Conservation (phyloP, 352 stramenopile genomes). For the Pythium pyrilobum region DNA sequence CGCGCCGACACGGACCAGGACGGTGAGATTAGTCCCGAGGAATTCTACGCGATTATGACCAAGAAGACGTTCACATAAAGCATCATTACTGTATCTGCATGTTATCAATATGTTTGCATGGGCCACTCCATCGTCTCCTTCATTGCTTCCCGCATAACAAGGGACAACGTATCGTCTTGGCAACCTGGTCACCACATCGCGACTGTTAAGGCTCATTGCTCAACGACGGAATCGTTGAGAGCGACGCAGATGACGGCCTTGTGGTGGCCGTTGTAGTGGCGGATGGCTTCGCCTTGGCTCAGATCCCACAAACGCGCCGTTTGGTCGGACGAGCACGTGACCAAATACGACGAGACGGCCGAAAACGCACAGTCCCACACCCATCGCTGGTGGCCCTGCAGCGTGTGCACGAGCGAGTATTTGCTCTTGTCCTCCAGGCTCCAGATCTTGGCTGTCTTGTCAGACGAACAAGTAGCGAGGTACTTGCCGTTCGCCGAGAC, state of each 20-base stretch:
- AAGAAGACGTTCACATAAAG: constrained; percentile 89
- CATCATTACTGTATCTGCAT: constrained; percentile 1
- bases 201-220: too few species aligned
- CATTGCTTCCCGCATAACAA: neutral
- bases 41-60: constrained; percentile 99
- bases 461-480: constrained; percentile 91
- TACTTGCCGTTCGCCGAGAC: constrained; percentile 83
- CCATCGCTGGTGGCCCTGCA: constrained; percentile 92
- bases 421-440: constrained; percentile 33
- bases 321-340: constrained; percentile 95
- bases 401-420: constrained; percentile 63
- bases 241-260: constrained; percentile 88
- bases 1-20: constrained; percentile 93
- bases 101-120: constrained; percentile 14
- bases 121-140: neutral
- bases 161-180: neutral
- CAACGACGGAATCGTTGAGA: constrained; percentile 75
- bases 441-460: constrained; percentile 93
- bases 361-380: constrained; percentile 98
- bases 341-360: constrained; percentile 96
- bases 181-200: too few species aligned
- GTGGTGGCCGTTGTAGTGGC: constrained; percentile 88
- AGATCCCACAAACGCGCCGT: constrained; percentile 97
- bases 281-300: constrained; percentile 78
- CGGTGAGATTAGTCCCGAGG: constrained; percentile 95